Conservation (phyloP, 805 yeast species). For the Lachancea cidri region DNA sequence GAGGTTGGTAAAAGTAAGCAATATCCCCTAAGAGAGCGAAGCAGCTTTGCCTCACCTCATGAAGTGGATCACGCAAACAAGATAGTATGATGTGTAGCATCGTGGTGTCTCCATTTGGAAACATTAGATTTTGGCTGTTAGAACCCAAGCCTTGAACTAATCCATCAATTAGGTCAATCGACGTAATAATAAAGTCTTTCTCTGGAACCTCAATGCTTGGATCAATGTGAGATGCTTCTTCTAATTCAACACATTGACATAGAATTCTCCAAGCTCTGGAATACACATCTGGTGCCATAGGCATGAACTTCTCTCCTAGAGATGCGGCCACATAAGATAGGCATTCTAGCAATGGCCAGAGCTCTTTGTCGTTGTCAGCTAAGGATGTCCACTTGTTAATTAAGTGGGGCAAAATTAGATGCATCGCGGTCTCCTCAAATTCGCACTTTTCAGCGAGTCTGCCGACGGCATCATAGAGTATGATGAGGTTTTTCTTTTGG, state of each 20-base stretch:
- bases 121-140: conserved; percentile 45
- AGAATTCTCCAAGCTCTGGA: conserved; percentile 70
- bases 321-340: conserved; percentile 88
- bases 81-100: conserved; percentile 59
- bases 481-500: conserved; percentile 74
- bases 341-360: conserved; percentile 92
- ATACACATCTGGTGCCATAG: conserved; percentile 84
- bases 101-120: conserved; percentile 32
- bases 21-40: conserved; percentile 90
- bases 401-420: conserved; percentile 71
- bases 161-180: conserved; percentile 88
- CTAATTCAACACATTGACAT: conserved; percentile 59
- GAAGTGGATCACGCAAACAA: conserved; percentile 68
- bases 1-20: conserved; percentile 51
- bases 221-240: conserved; percentile 56
- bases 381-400: conserved; percentile 74
- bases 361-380: conserved; percentile 71
- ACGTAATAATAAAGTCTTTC: conserved; percentile 82
- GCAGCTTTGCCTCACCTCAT: conserved; percentile 91
- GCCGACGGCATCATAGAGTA: conserved; percentile 86
- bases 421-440: conserved; percentile 52
- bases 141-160: conserved; percentile 80
- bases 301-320: conserved; percentile 77
- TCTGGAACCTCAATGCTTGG: conserved; percentile 75
- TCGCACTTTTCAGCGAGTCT: conserved; percentile 75